Base-by-base conservation (phyloP, 768 basidiomycete genomes). In the Trametes villosa region DNA sequence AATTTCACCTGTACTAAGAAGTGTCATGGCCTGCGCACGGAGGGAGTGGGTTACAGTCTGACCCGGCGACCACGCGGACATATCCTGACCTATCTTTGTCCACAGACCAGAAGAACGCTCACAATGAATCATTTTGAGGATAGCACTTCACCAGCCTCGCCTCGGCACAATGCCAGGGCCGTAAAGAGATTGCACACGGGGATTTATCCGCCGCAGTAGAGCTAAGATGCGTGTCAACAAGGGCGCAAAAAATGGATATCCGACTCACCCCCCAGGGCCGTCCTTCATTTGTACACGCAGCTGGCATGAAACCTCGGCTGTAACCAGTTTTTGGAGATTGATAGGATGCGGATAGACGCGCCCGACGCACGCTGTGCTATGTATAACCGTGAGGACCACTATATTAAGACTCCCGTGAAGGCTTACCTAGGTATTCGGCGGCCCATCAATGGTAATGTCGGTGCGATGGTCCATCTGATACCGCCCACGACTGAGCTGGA, bases 351-450 rank as follows among this genome's bases (percentile, higher is more conserved):
- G 26, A 8, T 29, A n/a, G 27, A 22, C 27, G 46, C 4, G n/a
- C 15, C 15, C 27, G 29, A 33, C 27, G 42, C 15, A 20, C 18
- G 17, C 9, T 27, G 11, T 29, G 31, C 56, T 57, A 57, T 57
- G 56, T 41, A 57, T 57, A 57, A 49, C 56, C 47, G 46, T 49
- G 47, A 49, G 56, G 26, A 49, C 30, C 22, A 31, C 56, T 49
- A 49, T 9, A 31, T 22, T 49, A 57, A 49, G 56, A 49, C n/a
- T 3, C 29, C 29, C 9, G 27, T 24, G 20, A 46, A 36, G 42
- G 53, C 22, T 11, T 22, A 57, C 55, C 34, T 48, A 26, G n/a
- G 29, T 26, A n/a, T 22, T 48, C 18, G 15, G 11, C 26, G 4
- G 18, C 1, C 27, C 29, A 22, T 9, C 22, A 3, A 48, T 48